Evolutionary conservation across 306 rosid species (phyloP).

Genomic region (Datisca glomerata): DNA sequence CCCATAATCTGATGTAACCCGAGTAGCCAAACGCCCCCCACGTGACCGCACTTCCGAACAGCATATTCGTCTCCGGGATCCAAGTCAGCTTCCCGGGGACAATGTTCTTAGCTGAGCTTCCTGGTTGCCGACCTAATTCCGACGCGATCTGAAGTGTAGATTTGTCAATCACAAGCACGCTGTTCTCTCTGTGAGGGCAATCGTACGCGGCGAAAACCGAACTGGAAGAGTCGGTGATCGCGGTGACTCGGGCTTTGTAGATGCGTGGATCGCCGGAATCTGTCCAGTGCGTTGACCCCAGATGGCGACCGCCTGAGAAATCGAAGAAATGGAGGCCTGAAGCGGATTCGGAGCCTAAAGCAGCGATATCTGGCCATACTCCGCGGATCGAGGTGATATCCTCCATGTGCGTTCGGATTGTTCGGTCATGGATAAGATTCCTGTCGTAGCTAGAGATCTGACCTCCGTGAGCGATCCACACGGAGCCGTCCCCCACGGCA

Average conservation of each 20-base stretch:
- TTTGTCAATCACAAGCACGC: conserved; percentile 57
- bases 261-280: conserved; percentile 68
- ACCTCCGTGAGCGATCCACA: conserved; percentile 89
- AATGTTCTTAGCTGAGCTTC: conserved; percentile 53
- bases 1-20: conserved; percentile 75
- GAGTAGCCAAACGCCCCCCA: conserved; percentile 72
- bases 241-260: conserved; percentile 68
- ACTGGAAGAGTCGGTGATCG: conserved; percentile 32
- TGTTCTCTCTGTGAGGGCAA: conserved; percentile 58
- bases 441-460: conserved; percentile 68
- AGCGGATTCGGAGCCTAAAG: conserved; percentile 45
- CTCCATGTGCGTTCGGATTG: conserved; percentile 67
- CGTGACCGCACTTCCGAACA: conserved; percentile 43
- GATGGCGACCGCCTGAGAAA: conserved; percentile 46
- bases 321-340: conserved; percentile 73
- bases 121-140: conserved; percentile 48
- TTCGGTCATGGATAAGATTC: conserved; percentile 40
- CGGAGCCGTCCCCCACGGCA: conserved; percentile 37
- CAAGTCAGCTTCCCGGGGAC: conserved; percentile 53
- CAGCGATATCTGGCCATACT: conserved; percentile 64
- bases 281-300: conserved; percentile 63
- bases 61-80: conserved; percentile 41
- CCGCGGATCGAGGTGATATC: conserved; percentile 52
- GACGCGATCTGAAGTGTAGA: conserved; percentile 37
- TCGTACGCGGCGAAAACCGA: conserved; percentile 57